Evolutionary conservation across 208 protist genomes (phyloP), one percentile per base, ranked within the genome.

Genomic region (Crithidia sp.): DNA sequence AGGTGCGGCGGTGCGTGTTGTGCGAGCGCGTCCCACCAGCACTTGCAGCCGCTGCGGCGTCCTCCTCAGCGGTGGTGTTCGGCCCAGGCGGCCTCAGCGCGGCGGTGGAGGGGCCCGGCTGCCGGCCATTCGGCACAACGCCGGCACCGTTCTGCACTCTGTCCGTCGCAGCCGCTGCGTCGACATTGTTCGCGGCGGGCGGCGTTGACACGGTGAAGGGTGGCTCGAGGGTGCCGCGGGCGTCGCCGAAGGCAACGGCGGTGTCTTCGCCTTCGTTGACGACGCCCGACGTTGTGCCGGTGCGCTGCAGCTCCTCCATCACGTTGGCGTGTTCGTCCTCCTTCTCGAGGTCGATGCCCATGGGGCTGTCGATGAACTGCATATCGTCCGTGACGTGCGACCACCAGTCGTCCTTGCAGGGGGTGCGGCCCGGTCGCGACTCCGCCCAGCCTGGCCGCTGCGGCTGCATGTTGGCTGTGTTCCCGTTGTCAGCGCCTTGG

Each of bases 321-420:
- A 76, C 67, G 52, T 74, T 69, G 0, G 71, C 66, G 17, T 75
- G 63, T 14, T 81, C 72, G 61, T 81, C 67, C 52, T 88, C 83
- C 16, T 50, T 63, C 17, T 84, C 80, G 0, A 88, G 58, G 49
- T 88, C 77, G 41, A 85, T 76, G 16, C 75, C 74, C 6, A 28
- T 54, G 3, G 83, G 83, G 59, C 83, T 88, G 44, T 79, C 71
- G 43, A 88, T 74, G 41, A 50, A 56, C 36, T 59, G 73, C 66
- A 88, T 85, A 0, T 85, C 65, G 4, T 71, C 37, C 37, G 61
- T 28, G 4, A 84, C 83, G 37, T 76, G 67, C 16, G 71, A 76
- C 79, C 83, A 87, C 83, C 83, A 87, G 37, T 76, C 57, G 2
- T 75, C 58, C 28, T 67, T 79, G 74, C 72, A 84, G 3, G 79